Conservation (phyloP, 2,329 filamentous ascomycete genomes). For the Aspergillus unguis region DNA sequence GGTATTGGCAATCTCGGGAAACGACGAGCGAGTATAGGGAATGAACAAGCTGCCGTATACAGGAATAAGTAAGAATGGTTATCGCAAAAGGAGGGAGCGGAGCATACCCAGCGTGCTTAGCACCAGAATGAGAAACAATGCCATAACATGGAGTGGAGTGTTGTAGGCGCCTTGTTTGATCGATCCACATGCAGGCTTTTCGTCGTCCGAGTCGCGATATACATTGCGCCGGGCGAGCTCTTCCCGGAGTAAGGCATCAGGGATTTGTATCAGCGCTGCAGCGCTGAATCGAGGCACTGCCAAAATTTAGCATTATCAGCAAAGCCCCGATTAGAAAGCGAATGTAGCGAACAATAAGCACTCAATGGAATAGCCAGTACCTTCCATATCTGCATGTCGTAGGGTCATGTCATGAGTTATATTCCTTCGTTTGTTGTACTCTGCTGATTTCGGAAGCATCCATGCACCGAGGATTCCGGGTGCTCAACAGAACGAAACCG, state of each 20-base stretch:
- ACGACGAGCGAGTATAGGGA: slow-evolving; percentile 58
- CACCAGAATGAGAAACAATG: slow-evolving; percentile 62
- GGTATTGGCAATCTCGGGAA: slow-evolving; percentile 61
- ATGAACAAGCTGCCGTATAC: slow-evolving; percentile 52
- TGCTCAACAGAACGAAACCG: too few species aligned
- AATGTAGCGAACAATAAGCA: neutral
- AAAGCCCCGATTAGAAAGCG: neutral
- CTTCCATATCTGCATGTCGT: slow-evolving; percentile 4
- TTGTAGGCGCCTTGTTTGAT: slow-evolving; percentile 53
- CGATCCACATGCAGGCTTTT: slow-evolving; percentile 36
- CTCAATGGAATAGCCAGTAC: slow-evolving; percentile 8
- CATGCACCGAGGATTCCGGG: slow-evolving; percentile 13
- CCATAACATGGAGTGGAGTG: slow-evolving; percentile 64
- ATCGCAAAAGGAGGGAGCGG: neutral
- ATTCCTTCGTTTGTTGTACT: slow-evolving; percentile 3
- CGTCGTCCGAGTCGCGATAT: slow-evolving; percentile 16
- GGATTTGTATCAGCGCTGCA: slow-evolving; percentile 28
- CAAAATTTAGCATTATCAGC: neutral
- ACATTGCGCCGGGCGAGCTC: slow-evolving; percentile 31
- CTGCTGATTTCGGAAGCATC: slow-evolving; percentile 4
- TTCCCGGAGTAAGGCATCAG: slow-evolving; percentile 31
- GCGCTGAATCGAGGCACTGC: slow-evolving; percentile 22
- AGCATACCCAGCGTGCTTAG: slow-evolving; percentile 46
- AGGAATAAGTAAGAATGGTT: slow-evolving; percentile 8
- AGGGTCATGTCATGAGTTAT: slow-evolving; percentile 8